Base-by-base conservation (phyloP, 1,284 basidiomycete species). In the Butyriboletus appendiculatus region DNA sequence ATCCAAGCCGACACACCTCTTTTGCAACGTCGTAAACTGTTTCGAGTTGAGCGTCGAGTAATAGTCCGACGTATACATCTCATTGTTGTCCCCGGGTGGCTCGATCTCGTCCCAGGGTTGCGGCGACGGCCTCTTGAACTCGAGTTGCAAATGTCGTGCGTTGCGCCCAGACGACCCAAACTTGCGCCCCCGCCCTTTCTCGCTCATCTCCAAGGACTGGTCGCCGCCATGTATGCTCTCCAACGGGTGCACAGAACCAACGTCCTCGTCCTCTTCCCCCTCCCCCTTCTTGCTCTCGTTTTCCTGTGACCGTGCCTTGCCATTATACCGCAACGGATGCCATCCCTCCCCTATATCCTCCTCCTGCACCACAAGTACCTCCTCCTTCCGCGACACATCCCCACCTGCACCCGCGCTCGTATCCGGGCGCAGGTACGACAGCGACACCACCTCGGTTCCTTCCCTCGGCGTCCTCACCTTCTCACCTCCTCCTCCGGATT, bases 91-190 rank as follows among this genome's bases (percentile, higher is more conserved):
- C 18, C 77, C 75, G 8, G 81, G 79, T 8, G 79, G 80, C 33
- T 76, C 75, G n/a, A 77, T 63, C 35, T 77, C 68, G 46, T 86
- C 86, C 85, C 86, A 88, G 22, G 79, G 79, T 57, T 80, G 79
- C 20, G 83, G 81, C 26, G 81, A 78, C 22, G 76, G 69, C 22
- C 76, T 65, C 51, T 76, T 76, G 34, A 69, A 62, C 50, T 72
- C 67, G 47, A 73, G 62, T 26, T 66, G 61, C 42, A 76, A 59
- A 58, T 60, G 57, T 41, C 60, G 56, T 16, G 52, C 8, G 32
- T 68, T 56, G 41, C 57, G 58, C 38, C 53, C 55, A 39, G 57
- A 18, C 24, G 60, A 57, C 38, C 59, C 52, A 35, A 57, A 55
- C 30, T 51, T 33, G 41, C 48, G 58, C 50, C 44, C 57, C 3